These are phyloP conservation scores for Epichloe elymi DNA, from an alignment of 2,329 filamentous ascomycete species.

Conservation along the genomic window DNA sequence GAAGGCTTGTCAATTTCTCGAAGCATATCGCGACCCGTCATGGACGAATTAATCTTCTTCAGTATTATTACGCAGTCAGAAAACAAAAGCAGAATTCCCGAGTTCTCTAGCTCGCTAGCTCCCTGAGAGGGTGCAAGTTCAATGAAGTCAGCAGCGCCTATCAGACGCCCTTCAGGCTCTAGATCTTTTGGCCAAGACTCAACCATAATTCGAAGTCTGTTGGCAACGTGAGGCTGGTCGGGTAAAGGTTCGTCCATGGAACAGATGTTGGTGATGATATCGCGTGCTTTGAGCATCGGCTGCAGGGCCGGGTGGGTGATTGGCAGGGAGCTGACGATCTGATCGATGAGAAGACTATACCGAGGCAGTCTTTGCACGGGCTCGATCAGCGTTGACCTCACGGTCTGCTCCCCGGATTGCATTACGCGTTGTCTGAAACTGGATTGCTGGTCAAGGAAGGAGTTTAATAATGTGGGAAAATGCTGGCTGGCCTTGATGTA, in stretches of 20 bases:
- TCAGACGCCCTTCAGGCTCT: constrained; percentile 62
- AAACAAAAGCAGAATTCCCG: constrained; percentile 72
- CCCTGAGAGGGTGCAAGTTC: constrained; percentile 57
- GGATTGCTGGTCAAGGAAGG: constrained; percentile 66
- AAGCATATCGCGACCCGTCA: constrained; percentile 62
- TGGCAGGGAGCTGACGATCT: constrained; percentile 77
- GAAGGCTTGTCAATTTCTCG: constrained; percentile 77
- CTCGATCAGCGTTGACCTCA: constrained; percentile 88
- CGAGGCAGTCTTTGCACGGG: constrained; percentile 88
- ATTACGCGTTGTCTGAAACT: constrained; percentile 71
- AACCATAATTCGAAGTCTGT: constrained; percentile 62
- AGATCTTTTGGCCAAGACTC: constrained; percentile 64
- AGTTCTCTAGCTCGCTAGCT: constrained; percentile 29
- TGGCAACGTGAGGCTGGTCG: constrained; percentile 61
- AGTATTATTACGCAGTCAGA: constrained; percentile 68
- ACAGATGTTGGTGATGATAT: constrained; percentile 93
- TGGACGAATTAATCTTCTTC: constrained; percentile 51
- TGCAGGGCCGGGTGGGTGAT: constrained; percentile 75
- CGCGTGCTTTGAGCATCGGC: constrained; percentile 72
- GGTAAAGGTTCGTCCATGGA: constrained; percentile 64
- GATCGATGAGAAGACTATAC: constrained; percentile 93
- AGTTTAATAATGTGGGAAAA: constrained; percentile 69
- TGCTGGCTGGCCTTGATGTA: constrained; percentile 86
- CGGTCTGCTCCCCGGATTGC: constrained; percentile 75
- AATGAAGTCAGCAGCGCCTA: constrained; percentile 67